Base-by-base conservation (phyloP, 306 rosid genomes). In the Trifolium dubium region DNA sequence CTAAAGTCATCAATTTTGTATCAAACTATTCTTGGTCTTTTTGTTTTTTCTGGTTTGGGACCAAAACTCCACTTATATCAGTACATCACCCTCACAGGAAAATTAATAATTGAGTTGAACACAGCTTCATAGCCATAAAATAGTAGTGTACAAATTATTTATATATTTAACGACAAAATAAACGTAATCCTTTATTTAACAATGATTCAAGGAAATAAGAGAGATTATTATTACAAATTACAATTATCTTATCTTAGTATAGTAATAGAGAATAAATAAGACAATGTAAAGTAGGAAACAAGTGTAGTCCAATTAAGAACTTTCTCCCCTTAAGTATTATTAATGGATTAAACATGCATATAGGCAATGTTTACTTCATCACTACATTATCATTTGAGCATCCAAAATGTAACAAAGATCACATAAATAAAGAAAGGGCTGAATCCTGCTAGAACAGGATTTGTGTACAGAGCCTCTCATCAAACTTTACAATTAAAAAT, bases 401-500 rank as follows among this genome's bases (percentile, higher is more conserved):
- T 66, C 63, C 73, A 69, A 44, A 75, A 63, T 35, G 67, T 44
- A 70, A 69, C 77, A 75, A 81, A 69, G 46, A 71, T 35, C 35
- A 61, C 53, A 81, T 76, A 81, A 81, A 76, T 71, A 37, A 77
- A 54, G 71, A 63, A 58, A 55, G 76, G 84, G 63, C 78, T 76
- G 65, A 43, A 58, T 70, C 84, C 77, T 70, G 77, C 12, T 80
- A 19, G n/a, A 61, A 68, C 79, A 74, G 71, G 76, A 56, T 63
- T 70, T 80, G 41, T 69, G 51, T 70, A 81, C 84, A 75, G 78
- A 75, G 78, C 84, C 81, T 75, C 76, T 75, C 76, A 72, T 77
- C 79, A 81, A 77, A 35, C 79, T 82, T 73, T 77, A 82, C 82
- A 82, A 72, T 72, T 64, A 37, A 82, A 82, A 73, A 67, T 72